These are phyloP conservation scores for Prunus mume DNA, from an alignment of 306 rosid genomes.

Conservation along the genomic window DNA sequence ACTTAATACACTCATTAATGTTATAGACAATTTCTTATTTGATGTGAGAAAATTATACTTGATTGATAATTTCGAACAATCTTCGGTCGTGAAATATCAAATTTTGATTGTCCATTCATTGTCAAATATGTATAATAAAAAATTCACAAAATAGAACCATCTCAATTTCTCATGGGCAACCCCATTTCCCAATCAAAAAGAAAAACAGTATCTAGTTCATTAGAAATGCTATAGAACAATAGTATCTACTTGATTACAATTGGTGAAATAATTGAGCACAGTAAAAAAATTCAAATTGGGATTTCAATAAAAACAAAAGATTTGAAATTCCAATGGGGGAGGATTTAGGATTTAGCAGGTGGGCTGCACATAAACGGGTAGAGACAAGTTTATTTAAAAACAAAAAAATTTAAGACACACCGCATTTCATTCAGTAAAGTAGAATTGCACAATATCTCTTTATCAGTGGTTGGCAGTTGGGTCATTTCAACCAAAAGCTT, in stretches of 20 bases:
- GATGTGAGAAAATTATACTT: neutral
- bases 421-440: constrained; percentile 39
- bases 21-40: too few relatives aligned
- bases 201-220: neutral
- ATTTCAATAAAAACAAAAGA: neutral
- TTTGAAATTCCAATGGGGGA: constrained; percentile 1
- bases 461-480: constrained; percentile 63
- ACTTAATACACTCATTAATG: too few relatives aligned
- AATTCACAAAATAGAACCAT: too few relatives aligned
- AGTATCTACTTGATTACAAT: neutral
- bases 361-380: constrained; percentile 7
- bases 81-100: too few relatives aligned
- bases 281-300: neutral
- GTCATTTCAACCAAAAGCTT: constrained; percentile 41
- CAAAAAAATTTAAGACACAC: constrained; percentile 20
- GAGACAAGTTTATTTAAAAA: constrained; percentile 11
- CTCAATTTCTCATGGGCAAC: too few relatives aligned
- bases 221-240: neutral
- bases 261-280: neutral
- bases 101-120: too few relatives aligned
- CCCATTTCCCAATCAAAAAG: too few relatives aligned
- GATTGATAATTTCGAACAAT: too few relatives aligned
- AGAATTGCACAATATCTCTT: constrained; percentile 27
- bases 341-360: neutral
- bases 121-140: too few relatives aligned